Evolutionary conservation across 768 basidiomycete species (phyloP).

Genomic region (Mycena latifolia): DNA sequence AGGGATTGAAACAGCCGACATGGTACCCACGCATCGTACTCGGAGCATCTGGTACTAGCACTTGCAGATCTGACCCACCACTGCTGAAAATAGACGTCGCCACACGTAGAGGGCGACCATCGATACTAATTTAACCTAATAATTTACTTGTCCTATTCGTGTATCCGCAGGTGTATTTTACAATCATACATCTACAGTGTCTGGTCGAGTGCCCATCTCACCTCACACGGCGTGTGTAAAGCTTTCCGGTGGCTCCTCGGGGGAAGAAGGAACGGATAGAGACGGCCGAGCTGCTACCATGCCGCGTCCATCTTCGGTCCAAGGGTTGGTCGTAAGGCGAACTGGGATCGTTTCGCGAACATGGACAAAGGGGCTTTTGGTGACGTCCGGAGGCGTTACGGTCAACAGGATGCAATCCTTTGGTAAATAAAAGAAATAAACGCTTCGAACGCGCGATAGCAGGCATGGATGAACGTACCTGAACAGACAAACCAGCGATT

Average conservation of each 20-base stretch:
- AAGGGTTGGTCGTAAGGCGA: constrained; percentile 73
- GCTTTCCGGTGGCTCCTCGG: constrained; percentile 6
- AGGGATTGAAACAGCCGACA: constrained; percentile 65
- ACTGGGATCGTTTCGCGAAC: constrained; percentile 74
- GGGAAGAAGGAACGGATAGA: constrained; percentile 15
- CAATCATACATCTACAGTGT: background rate
- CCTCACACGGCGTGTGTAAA: constrained; percentile 8
- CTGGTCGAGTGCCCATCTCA: background rate
- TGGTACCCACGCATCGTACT: constrained; percentile 82
- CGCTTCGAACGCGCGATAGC: too few relatives aligned
- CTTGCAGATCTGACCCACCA: background rate
- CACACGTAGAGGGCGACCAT: background rate
- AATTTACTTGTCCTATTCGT: constrained; percentile 1
- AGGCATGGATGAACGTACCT: constrained; percentile 60
- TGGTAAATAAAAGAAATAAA: background rate
- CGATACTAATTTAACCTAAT: constrained; percentile 14
- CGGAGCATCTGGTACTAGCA: constrained; percentile 88
- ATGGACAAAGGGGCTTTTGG: constrained; percentile 68
- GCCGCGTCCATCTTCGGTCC: constrained; percentile 55
- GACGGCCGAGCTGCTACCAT: constrained; percentile 40
- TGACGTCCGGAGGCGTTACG: constrained; percentile 67
- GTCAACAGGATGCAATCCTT: constrained; percentile 78
- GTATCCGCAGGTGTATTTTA: background rate
- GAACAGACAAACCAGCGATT: constrained; percentile 73
- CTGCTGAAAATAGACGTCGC: background rate